These are phyloP conservation scores for Sphaceloma murrayae DNA, from an alignment of 2,329 filamentous ascomycete genomes.

Conservation along the genomic window DNA sequence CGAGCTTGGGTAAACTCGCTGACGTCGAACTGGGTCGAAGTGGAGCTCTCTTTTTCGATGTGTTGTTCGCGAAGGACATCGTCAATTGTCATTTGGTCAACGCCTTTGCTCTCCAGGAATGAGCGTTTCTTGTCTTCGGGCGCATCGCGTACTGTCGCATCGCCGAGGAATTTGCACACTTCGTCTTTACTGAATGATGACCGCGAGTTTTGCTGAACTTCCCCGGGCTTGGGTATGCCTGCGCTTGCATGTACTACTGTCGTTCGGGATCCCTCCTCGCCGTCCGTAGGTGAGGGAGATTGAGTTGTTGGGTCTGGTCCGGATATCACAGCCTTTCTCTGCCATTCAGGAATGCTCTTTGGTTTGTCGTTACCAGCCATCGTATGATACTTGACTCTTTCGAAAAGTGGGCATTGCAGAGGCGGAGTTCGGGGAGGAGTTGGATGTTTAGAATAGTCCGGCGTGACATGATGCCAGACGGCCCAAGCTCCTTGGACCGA, in stretches of 20 bases:
- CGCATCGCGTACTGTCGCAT: conserved; percentile 60
- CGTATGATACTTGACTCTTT: too few relatives aligned
- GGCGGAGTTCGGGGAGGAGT: too few relatives aligned
- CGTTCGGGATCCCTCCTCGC: too few relatives aligned
- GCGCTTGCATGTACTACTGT: conserved; percentile 4
- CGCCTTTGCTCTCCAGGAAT: conserved; percentile 70
- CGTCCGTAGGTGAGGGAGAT: not conserved
- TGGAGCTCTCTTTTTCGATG: not conserved
- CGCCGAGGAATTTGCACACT: conserved; percentile 65
- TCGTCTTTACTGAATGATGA: conserved; percentile 44
- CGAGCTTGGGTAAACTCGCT: conserved; percentile 21
- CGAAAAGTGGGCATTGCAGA: too few relatives aligned
- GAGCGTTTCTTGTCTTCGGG: conserved; percentile 61
- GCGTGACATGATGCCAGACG: too few relatives aligned
- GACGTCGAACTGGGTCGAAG: conserved; percentile 18
- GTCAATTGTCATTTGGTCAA: conserved; percentile 58
- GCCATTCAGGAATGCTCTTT: conserved; percentile 6
- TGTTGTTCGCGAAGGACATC: conserved; percentile 42
- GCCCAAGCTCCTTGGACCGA: too few relatives aligned
- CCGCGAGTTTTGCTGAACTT: conserved; percentile 9
- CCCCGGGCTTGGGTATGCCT: conserved; percentile 2
- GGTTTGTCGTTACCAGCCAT: conserved; percentile 1
- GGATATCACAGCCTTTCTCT: conserved; percentile 1
- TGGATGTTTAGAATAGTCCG: too few relatives aligned
- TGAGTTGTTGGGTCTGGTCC: conserved; percentile 5